A percentile compares a stretch with the other conserved stretches of the same genome.
Evolutionary conservation across 495 filamentous ascomycete genomes (phyloP).

Genomic region (Penicillium verhagenii): DNA sequence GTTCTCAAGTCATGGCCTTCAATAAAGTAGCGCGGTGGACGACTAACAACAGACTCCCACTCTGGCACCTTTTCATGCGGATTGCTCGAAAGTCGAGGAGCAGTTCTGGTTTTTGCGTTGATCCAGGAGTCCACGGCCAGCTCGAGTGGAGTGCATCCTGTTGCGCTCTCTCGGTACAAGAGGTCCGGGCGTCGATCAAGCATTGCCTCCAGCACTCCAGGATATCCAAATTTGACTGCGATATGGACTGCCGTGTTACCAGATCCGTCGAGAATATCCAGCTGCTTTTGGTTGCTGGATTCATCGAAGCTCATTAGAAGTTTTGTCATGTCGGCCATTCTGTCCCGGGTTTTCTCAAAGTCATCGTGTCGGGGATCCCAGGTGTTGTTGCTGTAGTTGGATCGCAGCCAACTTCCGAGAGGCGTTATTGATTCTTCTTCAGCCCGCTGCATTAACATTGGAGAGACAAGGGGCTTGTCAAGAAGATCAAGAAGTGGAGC

Average conservation of each 20-base stretch:
- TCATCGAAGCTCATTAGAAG: constrained; percentile 51
- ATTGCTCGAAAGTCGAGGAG: constrained; percentile 3
- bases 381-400: neutral
- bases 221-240: constrained; percentile 41
- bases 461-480: constrained; percentile 44
- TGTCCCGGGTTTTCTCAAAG: neutral
- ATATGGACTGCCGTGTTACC: constrained; percentile 66
- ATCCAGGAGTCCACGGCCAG: constrained; percentile 57
- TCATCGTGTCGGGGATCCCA: neutral
- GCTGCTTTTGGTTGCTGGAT: constrained; percentile 46
- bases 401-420: constrained; percentile 38
- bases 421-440: constrained; percentile 49
- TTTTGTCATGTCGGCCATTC: constrained; percentile 7
- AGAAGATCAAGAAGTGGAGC: constrained; percentile 51
- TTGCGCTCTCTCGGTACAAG: constrained; percentile 66
- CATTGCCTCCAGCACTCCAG: constrained; percentile 43
- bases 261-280: constrained; percentile 61
- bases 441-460: constrained; percentile 48
- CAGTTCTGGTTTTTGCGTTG: constrained; percentile 23
- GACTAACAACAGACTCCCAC: neutral
- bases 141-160: constrained; percentile 66
- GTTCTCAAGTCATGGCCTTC: constrained; percentile 4
- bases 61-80: neutral
- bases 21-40: constrained; percentile 22
- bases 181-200: constrained; percentile 56